Base-by-base conservation (phyloP, 164 flowering plant species). In the Echeveria elegans region DNA sequence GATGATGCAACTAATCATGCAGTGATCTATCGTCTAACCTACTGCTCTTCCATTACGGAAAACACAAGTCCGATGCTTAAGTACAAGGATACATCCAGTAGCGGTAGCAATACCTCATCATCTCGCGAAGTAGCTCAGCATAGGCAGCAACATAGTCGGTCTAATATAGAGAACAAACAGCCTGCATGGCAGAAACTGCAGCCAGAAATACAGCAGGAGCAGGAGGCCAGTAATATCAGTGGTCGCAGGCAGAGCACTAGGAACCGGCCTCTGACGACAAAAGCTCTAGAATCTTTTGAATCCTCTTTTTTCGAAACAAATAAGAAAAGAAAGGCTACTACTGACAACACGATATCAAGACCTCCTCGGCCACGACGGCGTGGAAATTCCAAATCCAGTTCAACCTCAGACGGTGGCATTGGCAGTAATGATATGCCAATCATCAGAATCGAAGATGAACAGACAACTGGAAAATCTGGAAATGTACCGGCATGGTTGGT, bases 201-300 rank as follows among this genome's bases (percentile, higher is more conserved):
- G 58, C 38, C 16, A 66, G 8, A 50, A 21, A 50, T 23, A 53
- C 60, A 24, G 60, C 60, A 34, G 40, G 37, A 68, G 68, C 74
- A 64, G 70, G 72, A 64, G 66, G 68, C 68, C 38, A 9, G n/a
- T n/a, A n/a, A 16, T 18, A 53, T 63, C n/a, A 41, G 32, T 37
- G 68, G 23, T 12, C 71, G 75, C 32, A 78, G 84, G 69, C 82
- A 76, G 65, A 78, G 84, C 60, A 78, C 82, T 58, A 81, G 84
- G 64, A 81, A 71, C 77, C 80, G 82, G 11, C 80, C 82, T 53
- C 50, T 75, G 64, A 78, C 77, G 5, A 68, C 71, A 59, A 81
- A 69, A 65, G 82, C 82, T 47, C 68, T 77, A 58, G 82, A 81
- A 72, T 80, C 82, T 60, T 48, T 81, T 36, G 77, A 64, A 26